Percentiles rank a stretch among this genome's conserved stretches.
phyloP scores from a whole-genome alignment of 495 filamentous ascomycete species.

The Hypoxylon cercidicola region DNA sequence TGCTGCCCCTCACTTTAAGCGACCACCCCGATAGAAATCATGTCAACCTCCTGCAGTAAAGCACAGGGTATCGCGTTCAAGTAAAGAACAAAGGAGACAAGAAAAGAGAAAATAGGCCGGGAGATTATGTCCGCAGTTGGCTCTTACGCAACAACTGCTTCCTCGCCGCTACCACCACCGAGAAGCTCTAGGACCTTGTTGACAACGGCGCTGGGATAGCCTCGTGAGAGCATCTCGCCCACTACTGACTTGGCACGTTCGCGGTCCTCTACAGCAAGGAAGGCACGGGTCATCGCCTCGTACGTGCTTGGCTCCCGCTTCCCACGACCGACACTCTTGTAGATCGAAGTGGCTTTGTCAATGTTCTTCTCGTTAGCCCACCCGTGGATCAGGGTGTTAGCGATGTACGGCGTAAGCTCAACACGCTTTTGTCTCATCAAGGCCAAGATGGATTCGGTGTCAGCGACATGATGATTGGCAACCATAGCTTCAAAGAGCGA shows the following conservation, averaged over 20 bases:
- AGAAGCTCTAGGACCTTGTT: slow-evolving; percentile 92
- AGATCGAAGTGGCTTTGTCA: slow-evolving; percentile 78
- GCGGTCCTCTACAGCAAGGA: slow-evolving; percentile 82
- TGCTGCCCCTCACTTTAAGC: slow-evolving; percentile 40
- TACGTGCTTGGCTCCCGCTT: slow-evolving; percentile 98
- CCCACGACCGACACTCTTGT: slow-evolving; percentile 73
- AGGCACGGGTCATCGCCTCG: slow-evolving; percentile 97
- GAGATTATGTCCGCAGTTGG: neutral
- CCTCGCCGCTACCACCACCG: slow-evolving; percentile 63
- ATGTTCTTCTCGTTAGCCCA: slow-evolving; percentile 91
- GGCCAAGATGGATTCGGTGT: slow-evolving; percentile 76
- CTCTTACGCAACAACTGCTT: slow-evolving; percentile 35
- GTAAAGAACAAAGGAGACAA: slow-evolving; percentile 46
- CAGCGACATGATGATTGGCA: slow-evolving; percentile 84
- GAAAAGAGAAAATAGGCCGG: slow-evolving; percentile 21
- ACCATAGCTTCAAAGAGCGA: slow-evolving; percentile 96
- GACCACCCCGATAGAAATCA: slow-evolving; percentile 36
- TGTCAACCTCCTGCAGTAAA: slow-evolving; percentile 36
- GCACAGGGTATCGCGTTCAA: slow-evolving; percentile 54
- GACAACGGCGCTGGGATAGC: slow-evolving; percentile 91
- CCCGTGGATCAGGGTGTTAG: slow-evolving; percentile 98
- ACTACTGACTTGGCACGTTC: slow-evolving; percentile 78
- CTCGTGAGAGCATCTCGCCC: slow-evolving; percentile 87
- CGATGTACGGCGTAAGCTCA: slow-evolving; percentile 95
- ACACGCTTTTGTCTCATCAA: slow-evolving; percentile 78